Evolutionary conservation across 2,329 filamentous ascomycete genomes (phyloP).

Genomic region (Diaporthe nobilis): DNA sequence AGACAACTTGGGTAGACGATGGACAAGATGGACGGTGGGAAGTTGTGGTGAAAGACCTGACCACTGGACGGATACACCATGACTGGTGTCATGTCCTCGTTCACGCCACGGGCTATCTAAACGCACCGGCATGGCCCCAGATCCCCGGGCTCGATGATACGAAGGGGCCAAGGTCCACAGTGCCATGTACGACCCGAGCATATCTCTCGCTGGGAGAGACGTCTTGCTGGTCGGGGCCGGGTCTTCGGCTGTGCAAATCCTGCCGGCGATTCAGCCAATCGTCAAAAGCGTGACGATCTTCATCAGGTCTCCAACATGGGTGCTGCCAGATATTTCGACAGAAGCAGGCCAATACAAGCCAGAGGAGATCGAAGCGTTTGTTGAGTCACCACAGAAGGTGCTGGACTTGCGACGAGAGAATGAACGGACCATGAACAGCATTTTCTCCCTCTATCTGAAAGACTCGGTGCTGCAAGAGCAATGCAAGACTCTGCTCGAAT

Average conservation of each 20-base stretch:
- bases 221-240: not conserved
- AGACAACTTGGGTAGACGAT: not conserved
- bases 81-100: not conserved
- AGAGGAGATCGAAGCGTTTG: not conserved
- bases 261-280: not conserved
- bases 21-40: not conserved
- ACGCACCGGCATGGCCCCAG: not conserved
- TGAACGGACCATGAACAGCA: constrained; percentile 5
- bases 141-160: not conserved
- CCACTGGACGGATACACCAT: not conserved
- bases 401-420: not conserved
- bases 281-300: not conserved
- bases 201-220: not conserved
- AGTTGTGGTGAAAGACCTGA: not conserved
- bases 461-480: not conserved
- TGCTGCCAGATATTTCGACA: not conserved
- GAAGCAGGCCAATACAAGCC: not conserved
- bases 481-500: not conserved
- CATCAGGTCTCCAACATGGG: not conserved
- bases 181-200: not conserved
- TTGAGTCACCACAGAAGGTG: not conserved
- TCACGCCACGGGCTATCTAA: not conserved
- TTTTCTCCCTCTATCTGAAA: not conserved
- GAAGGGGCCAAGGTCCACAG: not conserved
- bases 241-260: not conserved